A percentile compares a stretch with the other conserved stretches of the same genome.
These are phyloP conservation scores for Rhododendron kiyosumense DNA, from an alignment of 148 eudicot species.

Conservation along the genomic window DNA sequence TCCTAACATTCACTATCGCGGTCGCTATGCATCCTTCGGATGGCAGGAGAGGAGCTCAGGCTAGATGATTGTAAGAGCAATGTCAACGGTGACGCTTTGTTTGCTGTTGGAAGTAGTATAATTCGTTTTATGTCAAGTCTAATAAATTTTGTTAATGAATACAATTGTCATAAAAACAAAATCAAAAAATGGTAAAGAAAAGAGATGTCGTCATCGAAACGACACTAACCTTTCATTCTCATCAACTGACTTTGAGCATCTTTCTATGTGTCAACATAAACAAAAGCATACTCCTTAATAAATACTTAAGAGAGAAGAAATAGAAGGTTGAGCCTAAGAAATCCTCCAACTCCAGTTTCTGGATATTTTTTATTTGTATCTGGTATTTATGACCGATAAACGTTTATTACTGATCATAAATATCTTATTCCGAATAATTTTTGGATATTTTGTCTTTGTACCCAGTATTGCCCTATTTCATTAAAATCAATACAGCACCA, in stretches of 20 bases:
- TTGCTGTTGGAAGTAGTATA: background rate
- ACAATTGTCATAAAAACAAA: background rate
- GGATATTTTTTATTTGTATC: too few relatives aligned
- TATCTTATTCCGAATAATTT: too few relatives aligned
- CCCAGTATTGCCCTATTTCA: too few relatives aligned
- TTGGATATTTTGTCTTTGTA: too few relatives aligned
- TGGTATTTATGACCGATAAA: too few relatives aligned
- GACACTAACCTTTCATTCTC: background rate
- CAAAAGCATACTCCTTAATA: background rate
- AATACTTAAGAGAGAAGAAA: too few relatives aligned
- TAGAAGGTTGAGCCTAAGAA: too few relatives aligned
- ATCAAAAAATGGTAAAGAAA: background rate
- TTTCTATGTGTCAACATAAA: background rate
- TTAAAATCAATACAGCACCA: background rate
- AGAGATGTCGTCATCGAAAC: background rate
- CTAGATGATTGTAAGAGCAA: background rate
- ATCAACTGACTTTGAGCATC: background rate
- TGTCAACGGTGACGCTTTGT: background rate
- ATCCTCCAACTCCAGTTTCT: too few relatives aligned
- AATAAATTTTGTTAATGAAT: background rate
- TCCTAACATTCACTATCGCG: too few relatives aligned
- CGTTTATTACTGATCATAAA: too few relatives aligned
- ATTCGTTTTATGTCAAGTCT: background rate
- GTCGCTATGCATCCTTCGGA: too few relatives aligned
- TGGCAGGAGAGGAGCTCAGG: too few relatives aligned